Evolutionary conservation across 129 eudicot genomes (phyloP), one percentile per base, ranked within the genome.

Genomic region (Erigeron canadensis): DNA sequence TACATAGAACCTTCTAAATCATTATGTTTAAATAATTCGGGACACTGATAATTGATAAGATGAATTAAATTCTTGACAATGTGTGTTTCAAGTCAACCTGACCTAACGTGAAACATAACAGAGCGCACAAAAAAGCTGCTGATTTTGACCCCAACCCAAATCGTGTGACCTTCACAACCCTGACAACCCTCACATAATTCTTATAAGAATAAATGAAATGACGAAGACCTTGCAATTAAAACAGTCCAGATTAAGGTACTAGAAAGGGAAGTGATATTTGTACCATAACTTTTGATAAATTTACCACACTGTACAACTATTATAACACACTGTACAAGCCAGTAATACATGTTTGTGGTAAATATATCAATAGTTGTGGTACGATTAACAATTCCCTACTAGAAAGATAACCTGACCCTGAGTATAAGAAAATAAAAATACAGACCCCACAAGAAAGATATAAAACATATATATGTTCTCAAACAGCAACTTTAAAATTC

Each of bases 221-320:
- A 17, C 41, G 42, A 53, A 50, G 57, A 11, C 17, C 54, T 47
- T 17, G 34, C 34, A 71, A 71, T 22, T 55, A 57, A 56, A 55
- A 71, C 54, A 46, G 11, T 38, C 40, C 64, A 70, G 19, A 37
- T 23, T 42, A 64, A 64, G 28, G 37, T 64, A 51, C 21, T 38
- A 16, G 48, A 34, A 5, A 50, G 28, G n/a, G n/a, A n/a, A n/a
- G n/a, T n/a, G n/a, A n/a, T n/a, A n/a, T n/a, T n/a, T n/a, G n/a
- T n/a, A n/a, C n/a, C n/a, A n/a, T n/a, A n/a, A n/a, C n/a, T n/a
- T n/a, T n/a, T n/a, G n/a, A n/a, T n/a, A n/a, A n/a, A n/a, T n/a
- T n/a, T n/a, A n/a, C n/a, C n/a, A n/a, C n/a, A n/a, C n/a, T n/a
- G n/a, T n/a, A n/a, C n/a, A n/a, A n/a, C n/a, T n/a, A n/a, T n/a